Base-by-base conservation (phyloP, 2,329 filamentous ascomycete genomes). In the Nothophaeocryptopus gaeumannii region DNA sequence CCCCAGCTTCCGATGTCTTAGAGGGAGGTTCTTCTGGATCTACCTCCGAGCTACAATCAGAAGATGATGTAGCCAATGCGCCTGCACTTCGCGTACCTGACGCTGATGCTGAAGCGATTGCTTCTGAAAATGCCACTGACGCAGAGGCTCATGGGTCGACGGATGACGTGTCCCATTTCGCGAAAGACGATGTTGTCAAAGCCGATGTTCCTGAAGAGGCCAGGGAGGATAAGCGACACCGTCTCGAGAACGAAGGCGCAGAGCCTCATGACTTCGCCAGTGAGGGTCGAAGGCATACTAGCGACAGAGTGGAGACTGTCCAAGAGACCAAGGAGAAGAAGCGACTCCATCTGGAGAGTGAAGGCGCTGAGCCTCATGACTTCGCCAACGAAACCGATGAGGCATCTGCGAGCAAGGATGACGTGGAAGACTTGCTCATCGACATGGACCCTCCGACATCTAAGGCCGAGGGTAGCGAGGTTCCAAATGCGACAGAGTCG, bases 91-190 rank as follows among this genome's bases (percentile, higher is more conserved):
- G 43, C 14, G 49, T 57, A 2, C 54, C 54, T 7, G 54, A 54
- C 35, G 31, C 34, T 20, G 38, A 38, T 20, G 55, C 42, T 13
- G 40, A 43, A 16, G 52, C 52, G 5, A 50, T 58, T 31, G 50
- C 53, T 26, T 39, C 43, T 3, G 55, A 58, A 32, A 58, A 56
- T 30, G 29, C 45, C 7, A 54, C 51, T 14, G 15, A 37, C 2
- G 51, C 46, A n/a, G 47, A 48, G 11, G 51, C 51, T 11, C 45
- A 32, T 33, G 54, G 54, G 12, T 43, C 29, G 5, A 4, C 9
- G 14, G 49, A 55, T 15, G 49, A 51, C 7, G 16, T 13, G 7
- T 39, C 36, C 1, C 43, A 46, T 30, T 7, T 45, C 12, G 43
- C 47, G n/a, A 32, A 45, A 3, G 32, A 35, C 16, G 30, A 50